Evolutionary conservation across 2,329 filamentous ascomycete species (phyloP).

Genomic region (Xylaria sp.): DNA sequence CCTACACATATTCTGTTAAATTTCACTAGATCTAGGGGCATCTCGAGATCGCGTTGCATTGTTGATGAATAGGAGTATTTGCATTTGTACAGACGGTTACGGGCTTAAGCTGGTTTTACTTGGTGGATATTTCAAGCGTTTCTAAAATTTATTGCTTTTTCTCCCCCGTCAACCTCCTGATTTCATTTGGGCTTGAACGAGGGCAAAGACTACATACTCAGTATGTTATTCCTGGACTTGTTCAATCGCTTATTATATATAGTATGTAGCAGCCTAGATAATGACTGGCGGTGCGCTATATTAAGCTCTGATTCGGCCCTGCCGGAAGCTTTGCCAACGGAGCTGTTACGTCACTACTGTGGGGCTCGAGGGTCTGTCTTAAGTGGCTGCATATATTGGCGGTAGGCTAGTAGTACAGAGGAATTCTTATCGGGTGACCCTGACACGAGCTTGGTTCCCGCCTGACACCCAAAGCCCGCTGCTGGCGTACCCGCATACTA

Average conservation of each 20-base stretch:
- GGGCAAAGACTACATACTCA: neutral
- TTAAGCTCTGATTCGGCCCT: neutral
- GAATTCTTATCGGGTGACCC: conserved; percentile 15
- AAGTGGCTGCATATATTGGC: conserved; percentile 20
- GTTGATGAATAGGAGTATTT: neutral
- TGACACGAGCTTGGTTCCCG: conserved; percentile 1
- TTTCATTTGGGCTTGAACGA: neutral
- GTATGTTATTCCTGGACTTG: neutral
- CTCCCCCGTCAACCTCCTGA: neutral
- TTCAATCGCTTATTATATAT: neutral
- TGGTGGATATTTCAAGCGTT: neutral
- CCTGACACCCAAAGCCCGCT: conserved; percentile 24
- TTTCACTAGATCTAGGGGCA: too few relatives aligned
- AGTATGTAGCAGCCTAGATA: neutral
- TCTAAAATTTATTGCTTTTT: too few relatives aligned
- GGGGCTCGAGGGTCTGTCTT: conserved; percentile 18
- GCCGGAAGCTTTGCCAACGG: conserved; percentile 20
- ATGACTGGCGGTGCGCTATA: too few relatives aligned
- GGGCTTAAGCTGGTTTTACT: neutral
- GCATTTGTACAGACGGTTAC: too few relatives aligned
- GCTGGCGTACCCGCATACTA: conserved; percentile 14
- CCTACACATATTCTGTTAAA: neutral
- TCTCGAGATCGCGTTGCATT: neutral
- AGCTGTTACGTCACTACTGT: conserved; percentile 19
- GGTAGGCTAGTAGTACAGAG: neutral